Evolutionary conservation across 192 early-diverging fungal species (phyloP).

Genomic region (Chytriomyces sp.): DNA sequence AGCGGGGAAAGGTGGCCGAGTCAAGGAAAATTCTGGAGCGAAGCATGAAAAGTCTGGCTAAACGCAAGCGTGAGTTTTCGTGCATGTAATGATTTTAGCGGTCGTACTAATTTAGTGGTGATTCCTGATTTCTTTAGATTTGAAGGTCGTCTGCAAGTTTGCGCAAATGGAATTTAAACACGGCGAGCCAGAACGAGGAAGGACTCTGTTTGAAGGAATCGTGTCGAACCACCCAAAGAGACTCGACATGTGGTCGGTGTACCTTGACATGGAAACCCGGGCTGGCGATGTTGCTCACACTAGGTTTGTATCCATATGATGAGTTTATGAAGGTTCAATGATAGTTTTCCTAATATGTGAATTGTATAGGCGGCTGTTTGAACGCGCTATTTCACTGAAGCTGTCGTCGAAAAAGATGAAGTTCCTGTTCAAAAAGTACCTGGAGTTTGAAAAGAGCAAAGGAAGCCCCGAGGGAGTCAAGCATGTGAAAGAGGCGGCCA

Average conservation of each 20-base stretch:
- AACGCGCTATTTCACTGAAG: constrained; percentile 86
- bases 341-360: constrained; percentile 5
- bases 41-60: constrained; percentile 82
- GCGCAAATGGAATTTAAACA: constrained; percentile 97
- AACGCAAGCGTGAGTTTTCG: constrained; percentile 89
- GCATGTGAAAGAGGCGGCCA: constrained; percentile 85
- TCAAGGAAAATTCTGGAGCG: constrained; percentile 80
- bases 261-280: constrained; percentile 94
- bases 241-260: constrained; percentile 95
- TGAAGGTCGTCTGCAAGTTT: constrained; percentile 94
- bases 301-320: constrained; percentile 45
- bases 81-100: neutral
- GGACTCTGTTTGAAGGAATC: constrained; percentile 97
- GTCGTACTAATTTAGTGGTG: neutral
- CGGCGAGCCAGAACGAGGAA: constrained; percentile 94
- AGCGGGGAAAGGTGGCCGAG: constrained; percentile 73
- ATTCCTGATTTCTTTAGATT: constrained; percentile 50
- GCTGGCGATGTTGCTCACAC: constrained; percentile 69
- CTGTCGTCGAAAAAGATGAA: constrained; percentile 98
- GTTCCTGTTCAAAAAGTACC: constrained; percentile 98
- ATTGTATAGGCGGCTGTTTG: constrained; percentile 74
- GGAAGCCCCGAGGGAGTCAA: constrained; percentile 80
- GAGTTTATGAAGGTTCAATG: neutral
- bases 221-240: constrained; percentile 91
- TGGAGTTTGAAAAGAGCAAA: constrained; percentile 90